A percentile compares a stretch with the other conserved stretches of the same genome.
Evolutionary conservation across 176 grass and related monocot species (phyloP).

Genomic region (Raddia guianensis): DNA sequence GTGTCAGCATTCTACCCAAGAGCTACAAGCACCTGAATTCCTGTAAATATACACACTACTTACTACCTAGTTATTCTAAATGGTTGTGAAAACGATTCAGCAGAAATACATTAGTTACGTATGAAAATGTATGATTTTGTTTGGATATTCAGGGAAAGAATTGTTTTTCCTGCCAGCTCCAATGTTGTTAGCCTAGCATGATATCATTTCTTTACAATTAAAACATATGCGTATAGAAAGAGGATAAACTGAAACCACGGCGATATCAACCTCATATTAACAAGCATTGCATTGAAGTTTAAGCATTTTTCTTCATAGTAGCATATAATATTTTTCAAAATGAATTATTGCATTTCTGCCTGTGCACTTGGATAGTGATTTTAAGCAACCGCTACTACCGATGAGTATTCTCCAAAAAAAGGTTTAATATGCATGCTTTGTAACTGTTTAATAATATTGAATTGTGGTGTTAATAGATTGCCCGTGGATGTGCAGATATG

Average conservation of each 20-base stretch:
- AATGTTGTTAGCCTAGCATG: background rate
- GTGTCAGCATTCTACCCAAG: background rate
- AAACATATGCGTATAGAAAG: background rate
- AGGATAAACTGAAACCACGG: background rate
- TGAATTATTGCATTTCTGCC: background rate
- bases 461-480: background rate
- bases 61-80: background rate
- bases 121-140: background rate
- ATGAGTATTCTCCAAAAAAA: background rate
- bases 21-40: background rate
- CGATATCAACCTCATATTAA: background rate
- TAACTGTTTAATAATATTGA: background rate
- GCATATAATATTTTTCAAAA: background rate
- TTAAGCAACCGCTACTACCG: background rate
- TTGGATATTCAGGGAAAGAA: background rate
- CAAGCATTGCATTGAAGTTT: background rate
- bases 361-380: background rate
- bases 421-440: background rate
- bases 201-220: background rate
- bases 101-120: background rate
- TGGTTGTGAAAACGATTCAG: background rate
- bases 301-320: background rate
- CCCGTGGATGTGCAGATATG: conserved; percentile 62
- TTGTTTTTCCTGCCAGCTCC: background rate
- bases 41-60: background rate